A percentile compares a stretch with the other conserved stretches of the same genome.
These are phyloP conservation scores for Mycena citricolor DNA, from an alignment of 1,284 basidiomycete species.

Conservation along the genomic window DNA sequence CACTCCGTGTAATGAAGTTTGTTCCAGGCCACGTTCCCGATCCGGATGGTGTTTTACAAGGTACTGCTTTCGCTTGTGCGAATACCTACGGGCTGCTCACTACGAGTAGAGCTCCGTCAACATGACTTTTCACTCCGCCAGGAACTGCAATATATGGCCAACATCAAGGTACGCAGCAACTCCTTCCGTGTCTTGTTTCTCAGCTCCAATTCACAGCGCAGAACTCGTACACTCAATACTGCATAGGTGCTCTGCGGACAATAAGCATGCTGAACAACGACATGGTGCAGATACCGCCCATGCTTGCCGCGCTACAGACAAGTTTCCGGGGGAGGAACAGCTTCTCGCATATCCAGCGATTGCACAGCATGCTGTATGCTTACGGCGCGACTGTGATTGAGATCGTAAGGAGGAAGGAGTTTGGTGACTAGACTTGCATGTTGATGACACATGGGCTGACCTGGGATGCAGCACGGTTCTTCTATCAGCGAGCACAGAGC, in stretches of 20 bases:
- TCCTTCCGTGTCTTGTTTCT: slow-evolving; percentile 7
- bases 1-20: not conserved
- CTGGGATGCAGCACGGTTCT: slow-evolving; percentile 58
- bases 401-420: slow-evolving; percentile 87
- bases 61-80: slow-evolving; percentile 32
- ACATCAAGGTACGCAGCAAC: slow-evolving; percentile 52
- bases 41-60: slow-evolving; percentile 54
- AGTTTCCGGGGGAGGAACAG: slow-evolving; percentile 76
- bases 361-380: slow-evolving; percentile 89
- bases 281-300: slow-evolving; percentile 66
- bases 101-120: slow-evolving; percentile 56
- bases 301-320: slow-evolving; percentile 62
- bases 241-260: slow-evolving; percentile 62
- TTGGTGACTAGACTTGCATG: slow-evolving; percentile 48
- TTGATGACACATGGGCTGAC: slow-evolving; percentile 3
- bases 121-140: slow-evolving; percentile 59
- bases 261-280: slow-evolving; percentile 78
- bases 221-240: slow-evolving; percentile 78
- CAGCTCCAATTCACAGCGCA: slow-evolving; percentile 35
- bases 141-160: slow-evolving; percentile 56
- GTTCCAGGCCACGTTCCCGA: slow-evolving; percentile 47
- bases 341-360: slow-evolving; percentile 85
- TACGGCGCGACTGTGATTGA: slow-evolving; percentile 93
- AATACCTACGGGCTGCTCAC: not conserved
- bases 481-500: slow-evolving; percentile 74